Evolutionary conservation across 257 asterid species (phyloP), one percentile per base, ranked within the genome.

Genomic region (Solanum pennellii): DNA sequence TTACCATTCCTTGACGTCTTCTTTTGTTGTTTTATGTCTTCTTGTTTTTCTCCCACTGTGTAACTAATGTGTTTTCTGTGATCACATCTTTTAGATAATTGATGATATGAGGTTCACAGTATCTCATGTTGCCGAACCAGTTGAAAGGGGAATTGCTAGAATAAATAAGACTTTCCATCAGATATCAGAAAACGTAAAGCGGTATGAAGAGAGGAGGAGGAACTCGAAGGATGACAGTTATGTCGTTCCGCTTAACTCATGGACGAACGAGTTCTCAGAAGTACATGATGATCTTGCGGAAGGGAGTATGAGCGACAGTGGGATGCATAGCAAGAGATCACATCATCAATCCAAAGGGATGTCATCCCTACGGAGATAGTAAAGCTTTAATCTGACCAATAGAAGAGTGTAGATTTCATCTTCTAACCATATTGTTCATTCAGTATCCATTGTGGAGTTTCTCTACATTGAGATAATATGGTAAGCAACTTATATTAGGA

Each of bases 101-200:
- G 99, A 95, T 92, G 99, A 96, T 93, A 94, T 95, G 99, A 94
- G 92, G 96, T 97, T 91, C 97, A 96, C 99, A 77, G 99, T 97
- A 87, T 94, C 99, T 3, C 99, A 95, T 59, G 98, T 95, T 4
- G 97, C 93, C 37, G 98, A 95, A 72, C 99, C 99, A 49, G 98
- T 97, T 47, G 99, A 95, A 92, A 91, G 99, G 90, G 99, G 99
- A 35, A 82, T 97, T n/a, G 96, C 99, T 23, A 96, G 85, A 89
- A 93, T 97, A 87, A 95, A 95, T 74, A 93, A 71, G 89, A 95
- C 99, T 13, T 93, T 97, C 91, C 98, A 93, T 80, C 93, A 94
- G 92, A 93, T 97, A 93, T 95, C 99, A 4, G 98, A 97, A 89
- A 97, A 95, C n/a, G 94, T 96, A 91, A 95, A 93, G 89, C 92